Conservation (phyloP, 1,284 basidiomycete genomes). For the Austroboletus niveus region DNA sequence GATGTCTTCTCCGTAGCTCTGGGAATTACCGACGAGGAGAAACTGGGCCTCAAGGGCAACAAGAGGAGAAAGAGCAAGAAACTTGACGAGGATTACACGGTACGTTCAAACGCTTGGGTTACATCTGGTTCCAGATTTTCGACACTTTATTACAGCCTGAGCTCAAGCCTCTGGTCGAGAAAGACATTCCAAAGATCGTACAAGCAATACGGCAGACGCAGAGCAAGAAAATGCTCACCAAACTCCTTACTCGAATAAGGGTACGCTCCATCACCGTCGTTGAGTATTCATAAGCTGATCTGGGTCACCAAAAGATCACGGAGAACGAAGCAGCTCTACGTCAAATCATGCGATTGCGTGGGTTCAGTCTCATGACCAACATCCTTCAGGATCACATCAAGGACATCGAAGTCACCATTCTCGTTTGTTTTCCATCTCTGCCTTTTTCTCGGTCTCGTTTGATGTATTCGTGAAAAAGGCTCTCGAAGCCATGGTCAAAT, state of each 20-base stretch:
- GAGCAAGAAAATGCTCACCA: constrained; percentile 80
- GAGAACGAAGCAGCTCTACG: constrained; percentile 78
- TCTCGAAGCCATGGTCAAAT: constrained; percentile 71
- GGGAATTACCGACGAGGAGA: constrained; percentile 90
- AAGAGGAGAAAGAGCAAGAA: constrained; percentile 92
- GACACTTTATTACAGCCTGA: constrained; percentile 45
- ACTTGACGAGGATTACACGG: constrained; percentile 91
- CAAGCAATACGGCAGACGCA: constrained; percentile 90
- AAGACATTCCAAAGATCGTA: constrained; percentile 88
- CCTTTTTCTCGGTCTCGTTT: neutral
- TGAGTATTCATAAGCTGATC: neutral
- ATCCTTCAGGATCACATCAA: constrained; percentile 78
- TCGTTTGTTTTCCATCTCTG: constrained; percentile 45
- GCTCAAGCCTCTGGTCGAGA: constrained; percentile 72
- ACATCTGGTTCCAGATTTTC: neutral
- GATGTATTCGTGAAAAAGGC: constrained; percentile 43
- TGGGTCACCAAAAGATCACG: constrained; percentile 61
- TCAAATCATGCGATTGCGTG: constrained; percentile 90
- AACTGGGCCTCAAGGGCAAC: constrained; percentile 78
- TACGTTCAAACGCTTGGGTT: constrained; percentile 33
- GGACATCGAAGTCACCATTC: constrained; percentile 69
- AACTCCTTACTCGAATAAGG: constrained; percentile 85
- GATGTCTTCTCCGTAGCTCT: constrained; percentile 58
- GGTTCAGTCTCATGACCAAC: constrained; percentile 90
- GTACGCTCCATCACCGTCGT: constrained; percentile 38